Conservation (phyloP, 2,329 filamentous ascomycete genomes). For the Neofusicoccum laricinum region DNA sequence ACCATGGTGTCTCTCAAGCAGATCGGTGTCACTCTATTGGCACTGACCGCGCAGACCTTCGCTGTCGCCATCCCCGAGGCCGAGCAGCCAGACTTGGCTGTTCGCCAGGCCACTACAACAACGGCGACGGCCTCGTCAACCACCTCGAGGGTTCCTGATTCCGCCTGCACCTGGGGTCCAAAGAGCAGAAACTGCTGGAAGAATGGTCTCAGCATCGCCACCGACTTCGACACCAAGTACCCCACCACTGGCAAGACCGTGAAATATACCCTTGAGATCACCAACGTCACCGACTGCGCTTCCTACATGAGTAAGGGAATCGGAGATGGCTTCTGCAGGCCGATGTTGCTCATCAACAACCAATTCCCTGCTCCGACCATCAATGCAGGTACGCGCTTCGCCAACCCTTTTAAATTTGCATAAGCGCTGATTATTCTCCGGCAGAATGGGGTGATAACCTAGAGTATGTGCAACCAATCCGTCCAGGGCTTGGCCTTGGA, state of each 20-base stretch:
- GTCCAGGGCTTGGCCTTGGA: neutral
- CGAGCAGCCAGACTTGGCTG: neutral
- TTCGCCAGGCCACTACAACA: neutral
- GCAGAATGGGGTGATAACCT: slow-evolving; percentile 48
- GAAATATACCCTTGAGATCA: slow-evolving; percentile 41
- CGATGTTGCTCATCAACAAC: slow-evolving; percentile 46
- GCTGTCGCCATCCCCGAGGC: slow-evolving; percentile 25
- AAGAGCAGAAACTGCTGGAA: slow-evolving; percentile 42
- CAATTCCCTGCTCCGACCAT: slow-evolving; percentile 66
- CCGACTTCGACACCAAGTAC: slow-evolving; percentile 45
- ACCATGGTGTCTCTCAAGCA: slow-evolving; percentile 26
- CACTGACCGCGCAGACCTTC: slow-evolving; percentile 25
- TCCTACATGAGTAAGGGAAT: slow-evolving; percentile 19
- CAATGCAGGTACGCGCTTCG: slow-evolving; percentile 45
- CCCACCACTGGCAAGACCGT: slow-evolving; percentile 37
- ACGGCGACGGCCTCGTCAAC: neutral
- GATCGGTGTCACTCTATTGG: neutral
- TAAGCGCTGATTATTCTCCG: neutral
- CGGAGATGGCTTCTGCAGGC: slow-evolving; percentile 27
- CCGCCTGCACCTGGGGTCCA: slow-evolving; percentile 41
- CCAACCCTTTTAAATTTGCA: slow-evolving; percentile 32
- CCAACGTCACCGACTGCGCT: slow-evolving; percentile 40
- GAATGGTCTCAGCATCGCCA: slow-evolving; percentile 42
- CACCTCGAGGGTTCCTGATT: slow-evolving; percentile 23
- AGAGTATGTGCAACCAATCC: slow-evolving; percentile 17